A percentile compares a stretch with the other conserved stretches of the same genome.
phyloP scores from a whole-genome alignment of 2,329 filamentous ascomycete genomes.

The Lasiodiplodia citricola region DNA sequence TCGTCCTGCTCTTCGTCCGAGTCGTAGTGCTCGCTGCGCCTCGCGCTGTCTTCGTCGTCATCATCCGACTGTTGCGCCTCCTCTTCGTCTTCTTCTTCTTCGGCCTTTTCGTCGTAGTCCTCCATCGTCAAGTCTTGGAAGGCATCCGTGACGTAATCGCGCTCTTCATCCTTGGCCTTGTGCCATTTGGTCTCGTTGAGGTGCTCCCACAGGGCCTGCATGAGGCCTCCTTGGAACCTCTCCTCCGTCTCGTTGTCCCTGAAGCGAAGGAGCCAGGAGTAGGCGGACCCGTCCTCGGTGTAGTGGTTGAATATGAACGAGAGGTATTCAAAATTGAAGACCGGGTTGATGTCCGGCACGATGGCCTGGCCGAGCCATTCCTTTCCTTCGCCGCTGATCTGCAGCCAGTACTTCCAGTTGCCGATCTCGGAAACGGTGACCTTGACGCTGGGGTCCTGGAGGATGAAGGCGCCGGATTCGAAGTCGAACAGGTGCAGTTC shows the following conservation, averaged over 20 bases:
- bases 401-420: conserved; percentile 94
- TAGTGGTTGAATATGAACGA: conserved; percentile 99
- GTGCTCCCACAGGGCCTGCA: conserved; percentile 97
- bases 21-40: conserved; percentile 75
- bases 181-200: conserved; percentile 92
- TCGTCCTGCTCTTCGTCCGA: conserved; percentile 82
- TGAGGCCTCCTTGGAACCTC: conserved; percentile 88
- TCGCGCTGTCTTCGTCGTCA: conserved; percentile 65
- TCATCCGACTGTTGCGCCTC: conserved; percentile 53
- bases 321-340: conserved; percentile 99
- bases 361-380: conserved; percentile 89
- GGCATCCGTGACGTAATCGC: conserved; percentile 92
- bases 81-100: conserved; percentile 59
- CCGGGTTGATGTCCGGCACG: conserved; percentile 90
- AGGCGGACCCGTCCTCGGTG: conserved; percentile 82
- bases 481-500: conserved; percentile 97
- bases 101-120: conserved; percentile 66
- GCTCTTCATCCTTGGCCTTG: conserved; percentile 89
- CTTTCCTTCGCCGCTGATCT: conserved; percentile 75
- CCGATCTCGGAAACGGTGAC: conserved; percentile 86
- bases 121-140: conserved; percentile 96
- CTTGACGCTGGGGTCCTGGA: conserved; percentile 75
- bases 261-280: conserved; percentile 95
- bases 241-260: conserved; percentile 81
- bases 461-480: conserved; percentile 79